Base-by-base conservation (phyloP, 306 rosid species). In the Datisca glomerata region DNA sequence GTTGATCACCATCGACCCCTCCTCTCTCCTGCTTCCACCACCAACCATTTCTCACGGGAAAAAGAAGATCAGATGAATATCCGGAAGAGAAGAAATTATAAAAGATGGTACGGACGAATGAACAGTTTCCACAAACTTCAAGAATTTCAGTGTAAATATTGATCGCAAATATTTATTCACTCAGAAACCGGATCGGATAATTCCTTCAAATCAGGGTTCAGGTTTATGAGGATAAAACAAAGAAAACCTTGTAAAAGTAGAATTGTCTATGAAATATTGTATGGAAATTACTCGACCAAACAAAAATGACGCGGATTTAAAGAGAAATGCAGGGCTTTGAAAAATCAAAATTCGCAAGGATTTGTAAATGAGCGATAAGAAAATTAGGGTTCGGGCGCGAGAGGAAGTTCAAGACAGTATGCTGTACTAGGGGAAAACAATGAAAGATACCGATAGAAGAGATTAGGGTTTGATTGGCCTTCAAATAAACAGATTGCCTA, bases 11-110 rank as follows among this genome's bases (percentile, higher is more conserved):
- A 78, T 45, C 55, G 94, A 86, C 13, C 94, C 91, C 22, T 86
- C 86, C 15, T 81, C 94, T 55, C 94, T 79, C 72, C 81, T 63
- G 73, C 74, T 73, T 66, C 96, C 86, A 25, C 96, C 94, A 11
- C 94, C 96, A 5, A 71, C 78, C 96, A 86, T 79, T 50, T 59
- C 68, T 36, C 46, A 54, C 19, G 28, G 55, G 14, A 55, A 24
- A 63, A 19, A 54, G 38, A 62, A 66, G 73, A 71, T 71, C 72
- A 61, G 41, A 44, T 34, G 12, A 49, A 45, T 22, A 6, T 17
- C 19, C 15, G 49, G 29, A 21, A n/a, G 18, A 33, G 38, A 21
- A 51, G 14, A 12, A 23, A 34, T 32, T 21, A 29, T 48, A 2
- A 33, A 18, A 8, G 18, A 17, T 41, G 31, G n/a, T n/a, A n/a